These are phyloP conservation scores for Suhomyces pyralidae DNA, from an alignment of 805 yeast species.

Conservation along the genomic window DNA sequence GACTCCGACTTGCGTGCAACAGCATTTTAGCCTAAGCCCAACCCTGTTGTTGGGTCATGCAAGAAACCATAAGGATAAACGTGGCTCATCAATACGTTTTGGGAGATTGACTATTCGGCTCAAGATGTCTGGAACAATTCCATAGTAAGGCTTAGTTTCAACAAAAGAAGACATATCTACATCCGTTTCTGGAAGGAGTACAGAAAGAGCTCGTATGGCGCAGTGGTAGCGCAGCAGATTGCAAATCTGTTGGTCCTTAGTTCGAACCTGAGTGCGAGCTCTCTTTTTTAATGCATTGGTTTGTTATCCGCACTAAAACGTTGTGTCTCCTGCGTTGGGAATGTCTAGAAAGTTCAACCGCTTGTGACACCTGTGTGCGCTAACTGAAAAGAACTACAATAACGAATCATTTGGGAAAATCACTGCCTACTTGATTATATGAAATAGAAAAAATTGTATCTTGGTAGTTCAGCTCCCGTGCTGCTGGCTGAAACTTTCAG, in stretches of 20 bases:
- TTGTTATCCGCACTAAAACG: background rate
- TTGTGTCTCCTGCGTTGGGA: background rate
- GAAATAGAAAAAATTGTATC: background rate
- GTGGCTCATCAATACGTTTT: background rate
- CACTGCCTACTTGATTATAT: background rate
- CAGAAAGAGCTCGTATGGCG: constrained; percentile 67
- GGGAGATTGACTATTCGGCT: background rate
- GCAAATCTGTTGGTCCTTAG: constrained; percentile 99
- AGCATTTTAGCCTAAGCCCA: background rate
- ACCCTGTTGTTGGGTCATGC: background rate
- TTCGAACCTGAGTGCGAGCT: constrained; percentile 92
- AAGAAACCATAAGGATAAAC: background rate
- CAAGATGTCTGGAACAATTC: background rate
- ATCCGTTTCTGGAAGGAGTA: background rate
- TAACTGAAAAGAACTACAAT: too few relatives aligned
- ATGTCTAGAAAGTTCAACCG: background rate
- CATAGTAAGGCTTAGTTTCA: background rate
- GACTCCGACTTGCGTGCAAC: background rate
- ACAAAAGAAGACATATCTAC: background rate
- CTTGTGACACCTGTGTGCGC: background rate
- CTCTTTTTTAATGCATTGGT: background rate
- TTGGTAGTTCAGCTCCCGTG: background rate
- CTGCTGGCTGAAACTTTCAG: background rate
- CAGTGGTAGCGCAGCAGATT: constrained; percentile 99
- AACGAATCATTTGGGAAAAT: background rate